Conservation (phyloP, 495 filamentous ascomycete species). For the Sabuloglossum arenarium region DNA sequence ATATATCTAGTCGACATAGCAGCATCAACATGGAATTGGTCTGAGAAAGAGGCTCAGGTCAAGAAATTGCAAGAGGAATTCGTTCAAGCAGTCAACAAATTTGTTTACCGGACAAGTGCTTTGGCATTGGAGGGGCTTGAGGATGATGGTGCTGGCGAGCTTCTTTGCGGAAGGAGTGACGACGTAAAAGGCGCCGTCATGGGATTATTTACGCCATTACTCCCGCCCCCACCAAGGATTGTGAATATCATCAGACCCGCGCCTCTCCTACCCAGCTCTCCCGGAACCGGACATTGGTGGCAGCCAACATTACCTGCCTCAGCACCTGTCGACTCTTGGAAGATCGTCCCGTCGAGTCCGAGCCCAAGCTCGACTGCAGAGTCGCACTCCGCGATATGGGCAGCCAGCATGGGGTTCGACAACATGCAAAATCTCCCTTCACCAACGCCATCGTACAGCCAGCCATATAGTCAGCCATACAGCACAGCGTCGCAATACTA, state of each 20-base stretch:
- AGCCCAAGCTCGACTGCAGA: slow-evolving; percentile 46
- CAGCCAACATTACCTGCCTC: slow-evolving; percentile 25
- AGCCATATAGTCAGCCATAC: slow-evolving; percentile 50
- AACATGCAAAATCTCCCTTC: slow-evolving; percentile 45
- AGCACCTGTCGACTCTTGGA: slow-evolving; percentile 77
- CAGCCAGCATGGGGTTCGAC: slow-evolving; percentile 55
- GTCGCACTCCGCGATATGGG: slow-evolving; percentile 56
- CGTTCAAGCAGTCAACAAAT: slow-evolving; percentile 91
- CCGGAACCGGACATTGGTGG: slow-evolving; percentile 65
- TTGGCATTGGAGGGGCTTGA: slow-evolving; percentile 87
- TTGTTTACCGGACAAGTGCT: slow-evolving; percentile 79
- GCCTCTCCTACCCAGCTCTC: slow-evolving; percentile 74
- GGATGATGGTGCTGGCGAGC: slow-evolving; percentile 89
- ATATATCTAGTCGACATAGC: slow-evolving; percentile 82
- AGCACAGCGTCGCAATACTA: slow-evolving; percentile 48
- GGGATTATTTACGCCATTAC: slow-evolving; percentile 66
- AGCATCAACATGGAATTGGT: slow-evolving; percentile 83
- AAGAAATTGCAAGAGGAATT: slow-evolving; percentile 98
- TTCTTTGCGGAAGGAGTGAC: slow-evolving; percentile 78
- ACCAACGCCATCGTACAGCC: slow-evolving; percentile 57
- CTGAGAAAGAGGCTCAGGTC: slow-evolving; percentile 86
- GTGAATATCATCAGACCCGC: slow-evolving; percentile 77
- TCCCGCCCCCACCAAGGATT: slow-evolving; percentile 81
- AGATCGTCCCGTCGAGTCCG: slow-evolving; percentile 74
- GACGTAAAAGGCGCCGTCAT: slow-evolving; percentile 81